A percentile compares a stretch with the other conserved stretches of the same genome.
Evolutionary conservation across 441 rosid species (phyloP).

Genomic region (Gossypium armourianum): DNA sequence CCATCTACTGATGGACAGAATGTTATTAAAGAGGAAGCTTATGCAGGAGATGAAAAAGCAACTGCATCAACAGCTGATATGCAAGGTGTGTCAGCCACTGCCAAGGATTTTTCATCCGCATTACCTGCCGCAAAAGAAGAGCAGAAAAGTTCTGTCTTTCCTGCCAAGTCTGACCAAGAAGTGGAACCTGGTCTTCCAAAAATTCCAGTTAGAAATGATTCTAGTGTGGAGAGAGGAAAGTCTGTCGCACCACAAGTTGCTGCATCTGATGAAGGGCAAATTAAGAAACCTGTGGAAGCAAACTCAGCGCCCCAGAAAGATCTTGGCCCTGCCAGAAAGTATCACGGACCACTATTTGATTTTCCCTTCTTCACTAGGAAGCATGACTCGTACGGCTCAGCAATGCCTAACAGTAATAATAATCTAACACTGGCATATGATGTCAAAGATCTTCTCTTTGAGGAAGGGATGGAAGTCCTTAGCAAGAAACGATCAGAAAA

Average conservation of each 20-base stretch:
- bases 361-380: constrained; percentile 96
- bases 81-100: constrained; percentile 35
- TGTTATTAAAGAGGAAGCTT: constrained; percentile 52
- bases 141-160: constrained; percentile 44
- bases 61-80: constrained; percentile 33
- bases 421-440: constrained; percentile 77
- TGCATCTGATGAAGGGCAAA: constrained; percentile 50
- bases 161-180: constrained; percentile 69
- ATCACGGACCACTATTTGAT: constrained; percentile 97
- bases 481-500: constrained; percentile 66
- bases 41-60: constrained; percentile 53
- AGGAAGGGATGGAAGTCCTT: constrained; percentile 78
- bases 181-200: constrained; percentile 48
- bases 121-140: constrained; percentile 55
- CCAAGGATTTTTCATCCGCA: constrained; percentile 40
- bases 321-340: constrained; percentile 67
- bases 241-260: constrained; percentile 44
- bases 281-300: constrained; percentile 57
- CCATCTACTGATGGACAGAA: constrained; percentile 38
- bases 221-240: constrained; percentile 65
- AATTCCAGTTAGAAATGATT: constrained; percentile 47
- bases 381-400: constrained; percentile 75
- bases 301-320: constrained; percentile 56
- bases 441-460: constrained; percentile 83
- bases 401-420: constrained; percentile 60